Evolutionary conservation across 2,329 filamentous ascomycete species (phyloP), one percentile per base, ranked within the genome.

Genomic region (Paraphaeosphaeria sporulosa): DNA sequence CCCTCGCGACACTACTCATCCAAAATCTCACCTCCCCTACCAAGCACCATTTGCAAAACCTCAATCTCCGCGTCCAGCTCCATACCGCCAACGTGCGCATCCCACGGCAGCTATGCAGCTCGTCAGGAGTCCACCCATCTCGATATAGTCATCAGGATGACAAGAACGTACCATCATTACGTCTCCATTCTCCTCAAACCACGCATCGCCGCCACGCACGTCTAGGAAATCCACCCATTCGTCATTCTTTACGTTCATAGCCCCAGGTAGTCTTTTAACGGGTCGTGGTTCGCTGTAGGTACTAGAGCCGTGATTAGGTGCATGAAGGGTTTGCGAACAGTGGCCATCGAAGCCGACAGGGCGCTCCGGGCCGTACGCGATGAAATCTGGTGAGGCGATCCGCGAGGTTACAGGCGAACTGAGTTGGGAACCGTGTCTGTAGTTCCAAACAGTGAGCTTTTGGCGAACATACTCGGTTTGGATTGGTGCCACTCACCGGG

Each of bases 231-330:
- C 68, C 10, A 76, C 62, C 64, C 65, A 70, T 1, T 62, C 65
- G 59, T 76, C 72, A 19, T 72, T 72, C 47, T 75, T 72, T 17
- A 72, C 57, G 34, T 62, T 64, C 25, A 77, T 57, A n/a, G 68
- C 73, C 48, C 59, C 56, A 2, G 69, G 62, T 0, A 72, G 51
- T 13, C 65, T 48, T 36, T 60, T 69, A 6, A 57, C 44, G 2
- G 42, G 6, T 9, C 10, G 21, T 17, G 4, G 9, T 10, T 21
- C 5, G 34, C 40, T 23, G 19, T 15, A 25, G 6, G 21, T 3
- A 30, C n/a, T 27, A 17, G 49, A 27, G 1, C 12, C 32, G 23
- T n/a, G 13, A 23, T 19, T 17, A 25, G 19, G 21, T 2, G 21
- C 9, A n/a, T 21, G 34, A n/a, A 52, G 49, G n/a, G 36, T 34